Evolutionary conservation across 352 stramenopile genomes (phyloP).

Genomic region (Saprolegnia parasitica): DNA sequence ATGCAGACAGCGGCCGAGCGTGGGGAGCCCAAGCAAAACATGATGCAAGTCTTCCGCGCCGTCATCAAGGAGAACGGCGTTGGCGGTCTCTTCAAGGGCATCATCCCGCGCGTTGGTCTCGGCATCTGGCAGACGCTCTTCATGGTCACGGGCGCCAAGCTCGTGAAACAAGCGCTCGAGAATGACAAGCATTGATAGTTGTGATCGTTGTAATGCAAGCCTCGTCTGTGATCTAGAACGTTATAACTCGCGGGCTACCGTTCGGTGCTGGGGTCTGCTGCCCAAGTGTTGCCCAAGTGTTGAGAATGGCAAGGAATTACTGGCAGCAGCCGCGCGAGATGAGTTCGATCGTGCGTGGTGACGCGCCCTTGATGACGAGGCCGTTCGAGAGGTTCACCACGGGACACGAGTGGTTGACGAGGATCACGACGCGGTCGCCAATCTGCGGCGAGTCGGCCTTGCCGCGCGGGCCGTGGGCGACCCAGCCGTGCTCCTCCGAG

Average conservation of each 20-base stretch:
- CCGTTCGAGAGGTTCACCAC: conserved; percentile 61
- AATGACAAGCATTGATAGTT: conserved; percentile 11
- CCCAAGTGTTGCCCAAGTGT: no score
- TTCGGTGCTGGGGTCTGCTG: no score
- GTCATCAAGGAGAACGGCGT: conserved; percentile 82
- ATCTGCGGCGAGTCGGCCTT: conserved; percentile 35
- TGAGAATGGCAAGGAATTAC: no score
- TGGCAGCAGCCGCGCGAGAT: conserved; percentile 26
- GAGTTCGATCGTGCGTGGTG: conserved; percentile 9
- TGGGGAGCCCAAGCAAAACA: conserved; percentile 86
- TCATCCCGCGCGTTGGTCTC: conserved; percentile 79
- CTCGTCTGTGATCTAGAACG: no score
- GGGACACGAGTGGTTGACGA: conserved; percentile 66
- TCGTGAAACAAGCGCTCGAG: conserved; percentile 75
- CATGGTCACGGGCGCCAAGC: conserved; percentile 89
- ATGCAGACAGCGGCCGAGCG: conserved; percentile 87
- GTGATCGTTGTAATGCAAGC: no score
- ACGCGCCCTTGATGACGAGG: conserved; percentile 47
- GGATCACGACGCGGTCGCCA: conserved; percentile 51
- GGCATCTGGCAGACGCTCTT: conserved; percentile 91
- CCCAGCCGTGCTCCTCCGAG: conserved; percentile 72
- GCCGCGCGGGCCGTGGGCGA: conserved; percentile 41
- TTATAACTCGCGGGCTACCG: no score
- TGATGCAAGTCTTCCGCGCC: conserved; percentile 84
- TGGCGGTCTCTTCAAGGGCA: conserved; percentile 85